Evolutionary conservation across 768 basidiomycete genomes (phyloP), one percentile per base, ranked within the genome.

Genomic region (Lentinula guzmanii): DNA sequence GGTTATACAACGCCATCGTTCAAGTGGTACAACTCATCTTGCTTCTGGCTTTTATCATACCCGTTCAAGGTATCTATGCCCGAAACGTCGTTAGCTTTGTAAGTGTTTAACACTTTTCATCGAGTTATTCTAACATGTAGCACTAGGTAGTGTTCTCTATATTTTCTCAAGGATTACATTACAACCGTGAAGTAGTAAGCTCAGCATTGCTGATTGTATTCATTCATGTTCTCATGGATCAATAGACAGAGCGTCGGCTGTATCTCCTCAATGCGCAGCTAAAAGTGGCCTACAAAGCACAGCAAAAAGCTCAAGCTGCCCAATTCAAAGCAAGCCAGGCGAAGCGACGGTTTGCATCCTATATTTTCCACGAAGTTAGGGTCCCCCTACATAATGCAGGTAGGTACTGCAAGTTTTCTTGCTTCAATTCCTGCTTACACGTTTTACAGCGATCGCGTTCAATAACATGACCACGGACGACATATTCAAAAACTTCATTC

Each of bases 301-400:
- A 68, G 51, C 67, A 68, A 46, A 41, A 80, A 79, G 70, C 77
- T 75, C 64, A 73, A 71, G 55, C 76, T 75, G 70, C 70, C 67
- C 61, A 74, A 72, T 64, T 63, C 33, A 65, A 64, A 42, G 75
- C 76, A 21, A 67, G 66, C 58, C 67, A 70, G 31, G 68, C 70
- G 50, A 75, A 74, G 61, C 45, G 71, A 58, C 72, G 80, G 35
- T 80, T 83, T 64, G 76, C 78, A 8, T 75, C 73, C 13, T 81
- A 82, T 65, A 79, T 81, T 66, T 80, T 80, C 65, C 79, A 80
- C 65, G 64, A 71, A 62, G 81, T 82, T 51, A 72, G 82, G 37
- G 81, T 83, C 2, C 82, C 81, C 31, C 74, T 83, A 65, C 82
- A 82, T 64, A 80, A 80, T 13, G 80, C 80, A 1, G 66, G 70